Conservation (phyloP, 129 eudicot species). For the Chrysanthemum makinoi region DNA sequence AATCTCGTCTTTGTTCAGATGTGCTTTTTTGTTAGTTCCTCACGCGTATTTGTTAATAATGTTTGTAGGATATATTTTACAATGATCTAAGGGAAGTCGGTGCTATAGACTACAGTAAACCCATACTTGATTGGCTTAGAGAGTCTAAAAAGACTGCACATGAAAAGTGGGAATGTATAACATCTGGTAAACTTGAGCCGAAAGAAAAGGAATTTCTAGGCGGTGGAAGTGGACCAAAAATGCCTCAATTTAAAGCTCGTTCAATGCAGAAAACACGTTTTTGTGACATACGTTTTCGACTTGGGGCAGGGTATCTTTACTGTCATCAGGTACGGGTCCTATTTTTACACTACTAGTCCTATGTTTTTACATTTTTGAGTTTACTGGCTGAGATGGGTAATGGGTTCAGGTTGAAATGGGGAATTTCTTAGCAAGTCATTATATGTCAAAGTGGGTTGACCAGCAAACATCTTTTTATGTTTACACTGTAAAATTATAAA, state of each 20-base stretch:
- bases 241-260: slow-evolving; percentile 60
- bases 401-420: no score
- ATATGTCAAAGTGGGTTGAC: no score
- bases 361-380: not conserved
- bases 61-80: slow-evolving; percentile 65
- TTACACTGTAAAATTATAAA: no score
- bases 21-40: not conserved
- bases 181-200: slow-evolving; percentile 63
- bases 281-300: slow-evolving; percentile 71
- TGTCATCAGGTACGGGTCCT: slow-evolving; percentile 67
- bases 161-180: slow-evolving; percentile 78
- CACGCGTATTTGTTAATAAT: not conserved
- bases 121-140: slow-evolving; percentile 75
- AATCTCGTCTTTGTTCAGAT: not conserved
- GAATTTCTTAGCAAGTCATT: no score
- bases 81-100: slow-evolving; percentile 60
- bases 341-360: not conserved
- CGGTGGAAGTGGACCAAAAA: slow-evolving; percentile 28
- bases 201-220: slow-evolving; percentile 55
- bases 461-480: no score
- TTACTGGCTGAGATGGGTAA: not conserved
- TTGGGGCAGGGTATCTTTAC: slow-evolving; percentile 88
- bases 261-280: slow-evolving; percentile 59
- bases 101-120: slow-evolving; percentile 72
- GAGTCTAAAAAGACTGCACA: slow-evolving; percentile 62